Evolutionary conservation across 148 eudicot species (phyloP).

Genomic region (Rhododendron henanense): DNA sequence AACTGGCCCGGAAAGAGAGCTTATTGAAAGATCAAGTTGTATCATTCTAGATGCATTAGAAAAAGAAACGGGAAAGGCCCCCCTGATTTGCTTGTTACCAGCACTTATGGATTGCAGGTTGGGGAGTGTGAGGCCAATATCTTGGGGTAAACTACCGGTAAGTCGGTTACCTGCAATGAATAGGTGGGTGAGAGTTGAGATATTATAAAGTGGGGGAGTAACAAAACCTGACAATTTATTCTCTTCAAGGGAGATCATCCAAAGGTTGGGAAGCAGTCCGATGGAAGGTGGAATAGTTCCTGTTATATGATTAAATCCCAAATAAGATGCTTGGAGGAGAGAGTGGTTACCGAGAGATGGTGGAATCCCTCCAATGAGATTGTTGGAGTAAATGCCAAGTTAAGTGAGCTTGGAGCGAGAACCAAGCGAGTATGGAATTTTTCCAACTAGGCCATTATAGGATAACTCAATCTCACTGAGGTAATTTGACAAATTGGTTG

Average conservation of each 20-base stretch:
- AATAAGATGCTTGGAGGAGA: too few relatives aligned
- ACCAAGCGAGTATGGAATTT: neutral
- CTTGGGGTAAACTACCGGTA: neutral
- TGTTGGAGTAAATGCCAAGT: too few relatives aligned
- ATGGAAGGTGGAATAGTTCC: neutral
- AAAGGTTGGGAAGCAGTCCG: neutral
- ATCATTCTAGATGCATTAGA: too few relatives aligned
- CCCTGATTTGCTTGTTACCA: neutral
- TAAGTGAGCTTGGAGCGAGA: too few relatives aligned
- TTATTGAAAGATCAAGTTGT: too few relatives aligned
- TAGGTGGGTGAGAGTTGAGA: neutral
- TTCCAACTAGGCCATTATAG: neutral
- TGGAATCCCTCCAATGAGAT: too few relatives aligned
- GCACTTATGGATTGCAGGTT: neutral
- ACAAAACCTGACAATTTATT: neutral
- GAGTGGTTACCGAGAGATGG: too few relatives aligned
- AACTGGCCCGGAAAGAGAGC: too few relatives aligned
- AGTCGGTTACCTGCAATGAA: neutral
- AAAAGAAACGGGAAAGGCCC: neutral
- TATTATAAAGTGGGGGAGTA: neutral
- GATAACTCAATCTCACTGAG: neutral
- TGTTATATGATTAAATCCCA: neutral
- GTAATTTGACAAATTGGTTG: neutral
- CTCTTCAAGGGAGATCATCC: neutral
- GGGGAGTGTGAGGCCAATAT: conserved; percentile 9